Conservation (phyloP, 2,329 filamentous ascomycete genomes). For the Lithohypha guttulata region DNA sequence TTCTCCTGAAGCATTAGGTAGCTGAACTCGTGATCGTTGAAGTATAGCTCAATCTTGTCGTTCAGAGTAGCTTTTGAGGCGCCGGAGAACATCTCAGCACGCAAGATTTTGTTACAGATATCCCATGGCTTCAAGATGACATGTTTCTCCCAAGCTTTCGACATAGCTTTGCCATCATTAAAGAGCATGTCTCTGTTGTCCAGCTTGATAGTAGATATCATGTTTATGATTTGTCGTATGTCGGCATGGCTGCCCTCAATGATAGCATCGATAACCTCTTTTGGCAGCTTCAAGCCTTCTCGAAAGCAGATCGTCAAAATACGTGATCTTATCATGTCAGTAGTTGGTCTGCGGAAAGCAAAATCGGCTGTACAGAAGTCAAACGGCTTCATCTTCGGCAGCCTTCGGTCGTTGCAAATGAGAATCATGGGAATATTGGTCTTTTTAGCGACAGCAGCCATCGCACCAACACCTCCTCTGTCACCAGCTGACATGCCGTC, state of each 20-base stretch:
- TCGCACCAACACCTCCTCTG: constrained; percentile 83
- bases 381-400: constrained; percentile 98
- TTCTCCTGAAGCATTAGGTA: constrained; percentile 98
- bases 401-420: constrained; percentile 88
- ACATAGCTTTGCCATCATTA: constrained; percentile 83
- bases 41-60: constrained; percentile 97
- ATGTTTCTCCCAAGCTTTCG: constrained; percentile 97
- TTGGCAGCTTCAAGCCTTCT: constrained; percentile 76
- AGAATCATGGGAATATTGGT: constrained; percentile 89
- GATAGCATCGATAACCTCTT: constrained; percentile 75
- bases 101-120: constrained; percentile 86
- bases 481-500: constrained; percentile 98
- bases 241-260: constrained; percentile 94
- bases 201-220: constrained; percentile 88
- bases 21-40: constrained; percentile 98
- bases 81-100: constrained; percentile 71
- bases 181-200: constrained; percentile 66
- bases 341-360: constrained; percentile 76
- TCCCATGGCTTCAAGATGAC: constrained; percentile 96
- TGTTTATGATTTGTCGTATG: constrained; percentile 96
- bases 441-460: constrained; percentile 92
- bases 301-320: constrained; percentile 93
- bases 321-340: constrained; percentile 80
- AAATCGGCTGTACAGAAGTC: constrained; percentile 76
- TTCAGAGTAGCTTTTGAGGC: constrained; percentile 80